Conservation (phyloP, 192 early-diverging fungal species). For the Coemansia sp. region DNA sequence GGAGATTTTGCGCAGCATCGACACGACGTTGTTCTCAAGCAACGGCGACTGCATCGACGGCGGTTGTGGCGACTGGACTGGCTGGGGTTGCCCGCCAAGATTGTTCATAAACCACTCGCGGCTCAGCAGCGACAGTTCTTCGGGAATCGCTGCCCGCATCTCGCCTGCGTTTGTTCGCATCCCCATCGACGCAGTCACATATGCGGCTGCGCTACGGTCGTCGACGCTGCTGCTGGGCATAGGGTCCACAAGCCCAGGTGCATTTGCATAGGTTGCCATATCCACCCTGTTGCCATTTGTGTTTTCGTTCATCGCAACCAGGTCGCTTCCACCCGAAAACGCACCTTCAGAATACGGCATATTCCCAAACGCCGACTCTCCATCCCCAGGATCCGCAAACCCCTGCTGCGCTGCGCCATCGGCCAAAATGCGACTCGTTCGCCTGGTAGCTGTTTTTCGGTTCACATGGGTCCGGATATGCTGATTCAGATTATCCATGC, state of each 20-base stretch:
- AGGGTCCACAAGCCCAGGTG: not conserved
- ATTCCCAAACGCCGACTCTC: not conserved
- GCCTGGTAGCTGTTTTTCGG: constrained; percentile 31
- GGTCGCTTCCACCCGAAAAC: not conserved
- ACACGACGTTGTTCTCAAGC: constrained; percentile 40
- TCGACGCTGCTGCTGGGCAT: not conserved
- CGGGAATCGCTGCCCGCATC: constrained; percentile 28
- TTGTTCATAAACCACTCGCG: constrained; percentile 23
- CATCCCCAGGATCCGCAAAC: not conserved
- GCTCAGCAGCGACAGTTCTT: constrained; percentile 19
- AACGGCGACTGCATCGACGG: constrained; percentile 29
- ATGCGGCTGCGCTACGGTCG: not conserved
- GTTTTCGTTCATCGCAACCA: not conserved
- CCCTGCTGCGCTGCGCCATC: constrained; percentile 3
- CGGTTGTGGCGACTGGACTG: constrained; percentile 2
- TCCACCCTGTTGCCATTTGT: not conserved
- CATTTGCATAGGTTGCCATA: not conserved
- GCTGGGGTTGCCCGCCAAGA: constrained; percentile 8
- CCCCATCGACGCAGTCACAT: not conserved
- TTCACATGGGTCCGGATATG: constrained; percentile 63
- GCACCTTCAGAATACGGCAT: not conserved
- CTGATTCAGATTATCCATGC: constrained; percentile 70
- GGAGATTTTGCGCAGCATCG: constrained; percentile 50
- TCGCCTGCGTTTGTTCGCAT: not conserved
- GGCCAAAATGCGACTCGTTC: not conserved